These are phyloP conservation scores for Pulicaria dysenterica DNA, from an alignment of 129 eudicot species.

Conservation along the genomic window DNA sequence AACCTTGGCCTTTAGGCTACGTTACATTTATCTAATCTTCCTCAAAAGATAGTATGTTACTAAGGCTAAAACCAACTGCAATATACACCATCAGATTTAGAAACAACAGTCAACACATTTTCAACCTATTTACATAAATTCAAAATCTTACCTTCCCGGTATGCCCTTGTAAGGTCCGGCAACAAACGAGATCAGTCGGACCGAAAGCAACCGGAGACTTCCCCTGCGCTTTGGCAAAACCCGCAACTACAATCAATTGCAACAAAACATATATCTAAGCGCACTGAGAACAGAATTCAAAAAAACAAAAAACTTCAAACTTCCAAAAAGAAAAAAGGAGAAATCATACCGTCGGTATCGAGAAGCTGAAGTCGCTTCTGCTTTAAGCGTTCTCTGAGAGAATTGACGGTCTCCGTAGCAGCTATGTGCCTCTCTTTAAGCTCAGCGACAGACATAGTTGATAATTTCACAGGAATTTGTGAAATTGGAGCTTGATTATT, in stretches of 20 bases:
- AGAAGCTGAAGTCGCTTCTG: conserved; percentile 74
- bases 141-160: conserved; percentile 67
- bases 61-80: background rate
- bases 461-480: background rate
- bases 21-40: background rate
- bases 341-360: conserved; percentile 69
- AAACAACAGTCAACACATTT: background rate
- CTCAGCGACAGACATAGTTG: conserved; percentile 70
- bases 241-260: conserved; percentile 56
- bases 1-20: too few relatives aligned
- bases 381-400: conserved; percentile 69
- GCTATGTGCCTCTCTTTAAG: conserved; percentile 83
- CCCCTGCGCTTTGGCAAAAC: conserved; percentile 74
- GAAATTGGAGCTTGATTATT: conserved; percentile 19
- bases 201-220: conserved; percentile 74
- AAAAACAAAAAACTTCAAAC: background rate
- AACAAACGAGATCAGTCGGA: conserved; percentile 91
- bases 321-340: background rate
- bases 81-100: background rate
- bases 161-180: conserved; percentile 88
- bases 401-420: conserved; percentile 69
- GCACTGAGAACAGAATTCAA: conserved; percentile 10
- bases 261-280: conserved; percentile 15
- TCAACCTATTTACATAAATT: background rate
- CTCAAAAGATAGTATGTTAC: background rate